These are phyloP conservation scores for Aspergillus indologenus DNA, from an alignment of 495 filamentous ascomycete genomes.

Conservation along the genomic window DNA sequence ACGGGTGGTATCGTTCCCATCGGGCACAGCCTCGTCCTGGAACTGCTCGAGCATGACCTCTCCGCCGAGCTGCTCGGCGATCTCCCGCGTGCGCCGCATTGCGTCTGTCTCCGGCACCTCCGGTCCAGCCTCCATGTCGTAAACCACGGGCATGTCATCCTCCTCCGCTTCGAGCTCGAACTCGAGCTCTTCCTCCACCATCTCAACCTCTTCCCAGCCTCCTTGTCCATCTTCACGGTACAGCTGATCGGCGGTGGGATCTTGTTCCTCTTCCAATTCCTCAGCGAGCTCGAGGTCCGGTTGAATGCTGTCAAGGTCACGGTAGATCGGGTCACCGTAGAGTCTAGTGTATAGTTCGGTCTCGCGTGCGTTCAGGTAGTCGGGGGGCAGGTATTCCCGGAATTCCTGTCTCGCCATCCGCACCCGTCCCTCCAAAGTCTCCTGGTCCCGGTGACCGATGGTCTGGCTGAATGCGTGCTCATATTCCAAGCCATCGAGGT, in stretches of 20 bases:
- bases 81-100: conserved; percentile 42
- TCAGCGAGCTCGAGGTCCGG: conserved; percentile 26
- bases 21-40: conserved; percentile 49
- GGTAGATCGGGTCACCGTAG: conserved; percentile 65
- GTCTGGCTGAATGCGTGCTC: conserved; percentile 23
- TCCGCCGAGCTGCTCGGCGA: conserved; percentile 46
- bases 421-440: conserved; percentile 60
- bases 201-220: conserved; percentile 58
- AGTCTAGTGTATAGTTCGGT: conserved; percentile 73
- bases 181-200: conserved; percentile 24
- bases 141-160: conserved; percentile 30
- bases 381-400: conserved; percentile 74
- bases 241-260: conserved; percentile 41
- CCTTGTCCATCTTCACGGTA: conserved; percentile 60
- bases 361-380: conserved; percentile 65
- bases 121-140: conserved; percentile 39
- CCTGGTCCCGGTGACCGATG: conserved; percentile 29
- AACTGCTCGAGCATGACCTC: conserved; percentile 48
- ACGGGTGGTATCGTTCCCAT: conserved; percentile 35
- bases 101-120: conserved; percentile 30
- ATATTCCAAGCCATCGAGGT: conserved; percentile 20
- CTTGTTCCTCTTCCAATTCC: conserved; percentile 26
- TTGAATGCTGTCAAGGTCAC: conserved; percentile 22
- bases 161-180: conserved; percentile 6
- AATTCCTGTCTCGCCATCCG: conserved; percentile 68